Evolutionary conservation across 192 early-diverging fungal species (phyloP), one percentile per base, ranked within the genome.

Genomic region (Umbelopsis isabellina): DNA sequence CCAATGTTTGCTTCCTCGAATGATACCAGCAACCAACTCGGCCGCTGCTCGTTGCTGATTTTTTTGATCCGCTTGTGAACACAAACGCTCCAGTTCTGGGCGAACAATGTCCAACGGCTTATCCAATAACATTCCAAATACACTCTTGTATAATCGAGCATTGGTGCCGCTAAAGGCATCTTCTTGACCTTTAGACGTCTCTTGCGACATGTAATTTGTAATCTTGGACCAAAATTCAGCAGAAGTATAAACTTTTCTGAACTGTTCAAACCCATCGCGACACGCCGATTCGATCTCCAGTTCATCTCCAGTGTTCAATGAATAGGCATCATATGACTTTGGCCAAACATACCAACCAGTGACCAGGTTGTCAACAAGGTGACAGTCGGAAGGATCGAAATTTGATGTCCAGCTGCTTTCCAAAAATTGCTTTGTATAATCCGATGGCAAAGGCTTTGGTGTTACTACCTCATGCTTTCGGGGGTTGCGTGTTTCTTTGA

Each of bases 1-100:
- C 95, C 95, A 98, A 75, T 97, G 92, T 75, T 96, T 98, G 65
- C 84, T 87, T 5, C 96, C 97, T 22, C 93, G 88, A 22, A 98
- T 75, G 25, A 97, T 41, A 4, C 97, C 97, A 4, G 83, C 88
- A 4, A 94, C 61, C 22, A 96, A 72, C 70, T 97, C 96, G 6
- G 91, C 74, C 0, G 90, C 93, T 1, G 94, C 91, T 16, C 95
- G 83, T 74, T 97, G 97, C 11, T 89, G 75, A 58, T 88, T 87
- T 66, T 90, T 93, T 45, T 93, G 90, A 67, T 91, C 89, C 8
- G 84, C 79, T 23, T 83, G 72, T 13, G 66, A 16, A 46, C 79
- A 80, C 12, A 92, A 75, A 35, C 58, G 72, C 46, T 79, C 80
- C n/a, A 97, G 66, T 20, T 80, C 68, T 2, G 88, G 78, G 70